A percentile compares a stretch with the other conserved stretches of the same genome.
Conservation (phyloP, 768 basidiomycete genomes). For the Auricularia auricula-judae region DNA sequence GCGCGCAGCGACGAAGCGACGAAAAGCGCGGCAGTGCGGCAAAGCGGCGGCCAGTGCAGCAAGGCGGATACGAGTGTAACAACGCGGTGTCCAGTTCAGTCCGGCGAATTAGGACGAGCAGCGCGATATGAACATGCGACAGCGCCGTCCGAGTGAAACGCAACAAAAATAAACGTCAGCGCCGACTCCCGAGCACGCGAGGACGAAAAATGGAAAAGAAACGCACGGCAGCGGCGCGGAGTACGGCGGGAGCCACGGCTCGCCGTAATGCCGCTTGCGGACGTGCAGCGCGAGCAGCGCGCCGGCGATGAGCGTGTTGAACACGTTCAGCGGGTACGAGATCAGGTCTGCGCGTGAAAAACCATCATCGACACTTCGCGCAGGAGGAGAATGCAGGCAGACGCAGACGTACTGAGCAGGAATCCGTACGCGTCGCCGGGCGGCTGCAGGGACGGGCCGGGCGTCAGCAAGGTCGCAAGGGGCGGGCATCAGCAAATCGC, state of each 20-base stretch:
- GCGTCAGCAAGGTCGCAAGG: too few species aligned
- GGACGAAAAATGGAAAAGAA: conserved; percentile 35
- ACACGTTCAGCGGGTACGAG: conserved; percentile 43
- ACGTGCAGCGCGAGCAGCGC: conserved; percentile 57
- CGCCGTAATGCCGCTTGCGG: conserved; percentile 20
- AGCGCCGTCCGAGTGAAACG: too few species aligned
- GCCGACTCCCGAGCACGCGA: conserved; percentile 10
- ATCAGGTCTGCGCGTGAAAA: conserved; percentile 30
- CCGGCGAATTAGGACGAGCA: too few species aligned
- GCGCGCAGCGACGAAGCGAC: too few species aligned
- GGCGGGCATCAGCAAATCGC: too few species aligned
- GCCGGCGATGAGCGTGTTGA: conserved; percentile 49
- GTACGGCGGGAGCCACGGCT: conserved; percentile 58
- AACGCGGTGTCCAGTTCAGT: too few species aligned
- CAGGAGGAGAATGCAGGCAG: background rate
- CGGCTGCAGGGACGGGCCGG: conserved; percentile 28
- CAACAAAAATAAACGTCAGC: too few species aligned
- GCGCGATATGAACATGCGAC: too few species aligned
- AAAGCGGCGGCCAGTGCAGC: too few species aligned
- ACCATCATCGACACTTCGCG: background rate
- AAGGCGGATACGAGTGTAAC: too few species aligned
- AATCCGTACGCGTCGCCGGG: conserved; percentile 70
- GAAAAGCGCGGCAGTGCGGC: too few species aligned
- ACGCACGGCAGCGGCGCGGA: conserved; percentile 38
- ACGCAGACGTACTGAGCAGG: conserved; percentile 37